A percentile compares a stretch with the other conserved stretches of the same genome.
Evolutionary conservation across 768 basidiomycete genomes (phyloP).

Genomic region (Russula olivacea): DNA sequence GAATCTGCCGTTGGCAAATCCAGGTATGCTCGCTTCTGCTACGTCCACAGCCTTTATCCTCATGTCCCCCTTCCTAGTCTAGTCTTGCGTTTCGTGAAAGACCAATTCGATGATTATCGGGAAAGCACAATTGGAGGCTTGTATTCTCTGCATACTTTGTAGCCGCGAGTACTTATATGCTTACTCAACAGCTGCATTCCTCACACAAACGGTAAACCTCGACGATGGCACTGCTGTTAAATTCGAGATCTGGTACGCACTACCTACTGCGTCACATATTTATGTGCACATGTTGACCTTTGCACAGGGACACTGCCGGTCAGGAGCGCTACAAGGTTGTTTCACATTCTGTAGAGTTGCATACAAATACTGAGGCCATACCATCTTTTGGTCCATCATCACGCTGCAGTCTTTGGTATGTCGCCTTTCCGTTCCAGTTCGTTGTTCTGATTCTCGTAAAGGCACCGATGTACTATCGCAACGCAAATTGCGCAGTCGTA

Average conservation of each 20-base stretch:
- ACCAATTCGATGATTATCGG: constrained; percentile 92
- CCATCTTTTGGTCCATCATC: not conserved
- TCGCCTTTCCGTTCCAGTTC: constrained; percentile 11
- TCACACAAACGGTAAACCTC: constrained; percentile 94
- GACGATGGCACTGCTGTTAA: constrained; percentile 89
- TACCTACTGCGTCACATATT: not conserved
- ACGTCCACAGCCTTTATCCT: constrained; percentile 26
- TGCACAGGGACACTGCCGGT: constrained; percentile 83
- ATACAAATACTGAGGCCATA: constrained; percentile 17
- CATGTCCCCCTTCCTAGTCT: constrained; percentile 47
- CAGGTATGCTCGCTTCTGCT: constrained; percentile 45
- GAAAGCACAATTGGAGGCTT: constrained; percentile 90
- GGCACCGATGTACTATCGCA: constrained; percentile 97
- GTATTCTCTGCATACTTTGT: constrained; percentile 8
- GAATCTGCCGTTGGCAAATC: constrained; percentile 98
- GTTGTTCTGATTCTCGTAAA: constrained; percentile 29
- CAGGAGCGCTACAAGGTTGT: constrained; percentile 88
- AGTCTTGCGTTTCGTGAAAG: constrained; percentile 93
- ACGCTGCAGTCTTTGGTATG: constrained; percentile 42
- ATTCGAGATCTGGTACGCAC: constrained; percentile 90
- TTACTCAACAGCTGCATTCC: constrained; percentile 70
- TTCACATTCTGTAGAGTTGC: constrained; percentile 23
- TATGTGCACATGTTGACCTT: not conserved
- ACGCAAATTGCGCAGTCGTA: constrained; percentile 89
- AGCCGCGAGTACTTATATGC: constrained; percentile 25